Conservation (phyloP, 306 rosid genomes). For the Lagenaria siceraria region DNA sequence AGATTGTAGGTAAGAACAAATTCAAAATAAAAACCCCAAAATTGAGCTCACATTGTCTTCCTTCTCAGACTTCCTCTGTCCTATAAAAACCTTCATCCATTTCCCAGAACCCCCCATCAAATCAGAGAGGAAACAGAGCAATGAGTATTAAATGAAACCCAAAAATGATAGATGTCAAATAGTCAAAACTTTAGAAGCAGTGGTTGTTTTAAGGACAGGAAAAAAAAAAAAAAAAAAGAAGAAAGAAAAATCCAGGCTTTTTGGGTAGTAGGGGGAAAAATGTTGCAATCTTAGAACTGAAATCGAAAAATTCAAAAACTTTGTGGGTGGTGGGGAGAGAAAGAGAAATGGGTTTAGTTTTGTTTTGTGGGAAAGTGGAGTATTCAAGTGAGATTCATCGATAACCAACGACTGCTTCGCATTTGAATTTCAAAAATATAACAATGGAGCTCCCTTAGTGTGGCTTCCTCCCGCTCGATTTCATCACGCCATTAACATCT, state of each 20-base stretch:
- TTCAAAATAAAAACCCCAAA: background rate
- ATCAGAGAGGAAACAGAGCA: background rate
- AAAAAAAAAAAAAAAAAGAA: background rate
- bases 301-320: background rate
- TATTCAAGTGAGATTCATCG: background rate
- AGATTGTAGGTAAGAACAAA: no score
- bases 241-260: background rate
- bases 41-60: slow-evolving; percentile 7
- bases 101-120: slow-evolving; percentile 15
- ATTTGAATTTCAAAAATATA: slow-evolving; percentile 1
- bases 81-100: slow-evolving; percentile 12
- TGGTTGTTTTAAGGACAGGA: background rate
- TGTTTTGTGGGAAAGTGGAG: background rate
- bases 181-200: background rate
- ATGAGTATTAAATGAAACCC: background rate
- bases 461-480: background rate
- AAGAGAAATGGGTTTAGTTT: background rate
- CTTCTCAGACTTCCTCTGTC: slow-evolving; percentile 9
- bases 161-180: background rate
- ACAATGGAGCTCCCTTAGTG: background rate
- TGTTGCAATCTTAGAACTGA: background rate
- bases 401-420: background rate
- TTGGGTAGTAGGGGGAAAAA: background rate
- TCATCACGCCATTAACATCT: background rate
- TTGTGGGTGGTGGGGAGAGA: slow-evolving; percentile 3